Percentiles rank a stretch among this genome's conserved stretches.
phyloP scores from a whole-genome alignment of 495 filamentous ascomycete genomes.

The Rhypophila decipiens region DNA sequence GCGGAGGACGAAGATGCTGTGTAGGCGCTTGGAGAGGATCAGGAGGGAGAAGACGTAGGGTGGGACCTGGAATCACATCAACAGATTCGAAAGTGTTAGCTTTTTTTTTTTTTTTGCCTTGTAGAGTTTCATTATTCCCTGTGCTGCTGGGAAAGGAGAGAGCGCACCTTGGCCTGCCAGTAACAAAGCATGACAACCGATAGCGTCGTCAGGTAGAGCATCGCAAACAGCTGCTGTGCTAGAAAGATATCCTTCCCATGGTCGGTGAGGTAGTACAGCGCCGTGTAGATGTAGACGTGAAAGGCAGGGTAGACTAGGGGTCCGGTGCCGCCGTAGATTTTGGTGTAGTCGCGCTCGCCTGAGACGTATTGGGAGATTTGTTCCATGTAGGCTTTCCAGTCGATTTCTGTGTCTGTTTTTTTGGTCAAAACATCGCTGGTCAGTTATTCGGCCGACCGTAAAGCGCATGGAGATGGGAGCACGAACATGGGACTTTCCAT shows the following conservation, averaged over 20 bases:
- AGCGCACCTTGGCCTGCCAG: conserved; percentile 55
- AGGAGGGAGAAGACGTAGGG: conserved; percentile 86
- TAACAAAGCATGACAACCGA: conserved; percentile 79
- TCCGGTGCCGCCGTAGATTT: conserved; percentile 82
- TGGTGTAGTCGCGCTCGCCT: conserved; percentile 83
- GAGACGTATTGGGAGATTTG: conserved; percentile 71
- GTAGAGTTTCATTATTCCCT: no score
- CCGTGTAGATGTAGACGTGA: conserved; percentile 85
- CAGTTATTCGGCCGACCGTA: no score
- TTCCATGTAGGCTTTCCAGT: conserved; percentile 96
- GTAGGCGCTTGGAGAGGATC: conserved; percentile 82
- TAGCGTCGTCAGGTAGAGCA: conserved; percentile 69
- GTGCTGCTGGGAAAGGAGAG: no score
- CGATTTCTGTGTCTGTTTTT: conserved; percentile 88
- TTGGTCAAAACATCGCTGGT: no score
- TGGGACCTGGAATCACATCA: conserved; percentile 55
- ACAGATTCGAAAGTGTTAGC: not conserved
- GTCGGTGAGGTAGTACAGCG: conserved; percentile 71
- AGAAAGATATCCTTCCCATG: conserved; percentile 67
- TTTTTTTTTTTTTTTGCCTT: no score
- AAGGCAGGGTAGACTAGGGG: conserved; percentile 90
- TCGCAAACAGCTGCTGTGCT: conserved; percentile 75
- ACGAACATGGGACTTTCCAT: conserved; percentile 79
- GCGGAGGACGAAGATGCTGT: conserved; percentile 87
- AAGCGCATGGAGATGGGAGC: no score